Percentiles rank a stretch among this genome's conserved stretches.
These are phyloP conservation scores for Elaeis guineensis DNA, from an alignment of 176 grass and related monocot genomes.

Conservation along the genomic window DNA sequence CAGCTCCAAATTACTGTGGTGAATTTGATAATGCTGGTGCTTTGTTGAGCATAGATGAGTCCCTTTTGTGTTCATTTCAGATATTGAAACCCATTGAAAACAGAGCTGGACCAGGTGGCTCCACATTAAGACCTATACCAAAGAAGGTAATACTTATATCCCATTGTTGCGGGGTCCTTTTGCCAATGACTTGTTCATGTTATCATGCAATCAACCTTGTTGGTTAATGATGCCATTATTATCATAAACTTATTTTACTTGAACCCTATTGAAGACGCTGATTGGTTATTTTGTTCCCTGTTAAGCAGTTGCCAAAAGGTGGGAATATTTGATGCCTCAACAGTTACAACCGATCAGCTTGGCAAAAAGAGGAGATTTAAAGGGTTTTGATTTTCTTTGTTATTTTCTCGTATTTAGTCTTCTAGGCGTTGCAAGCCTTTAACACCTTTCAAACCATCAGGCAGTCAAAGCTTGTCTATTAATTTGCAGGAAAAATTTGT, in stretches of 20 bases:
- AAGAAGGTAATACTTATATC: neutral
- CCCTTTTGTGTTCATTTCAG: constrained; percentile 5
- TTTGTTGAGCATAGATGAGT: constrained; percentile 9
- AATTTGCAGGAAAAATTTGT: too few species aligned
- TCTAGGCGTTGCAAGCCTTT: too few species aligned
- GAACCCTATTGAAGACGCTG: neutral
- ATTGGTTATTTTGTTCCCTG: neutral
- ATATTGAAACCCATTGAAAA: constrained; percentile 11
- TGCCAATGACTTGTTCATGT: too few species aligned
- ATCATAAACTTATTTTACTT: neutral
- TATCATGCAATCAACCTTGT: neutral
- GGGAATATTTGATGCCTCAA: neutral
- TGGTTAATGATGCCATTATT: neutral
- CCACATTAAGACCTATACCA: neutral
- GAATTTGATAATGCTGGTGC: constrained; percentile 9
- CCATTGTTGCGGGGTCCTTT: neutral
- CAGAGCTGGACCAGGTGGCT: neutral
- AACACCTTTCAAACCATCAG: too few species aligned
- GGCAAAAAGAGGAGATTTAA: neutral
- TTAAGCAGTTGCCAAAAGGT: neutral
- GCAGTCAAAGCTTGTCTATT: too few species aligned
- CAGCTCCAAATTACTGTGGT: constrained; percentile 6
- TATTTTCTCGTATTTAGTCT: neutral
- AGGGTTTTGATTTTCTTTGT: neutral
- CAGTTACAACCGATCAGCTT: neutral